Conservation (phyloP, 768 basidiomycete genomes). For the Mycena polygramma region DNA sequence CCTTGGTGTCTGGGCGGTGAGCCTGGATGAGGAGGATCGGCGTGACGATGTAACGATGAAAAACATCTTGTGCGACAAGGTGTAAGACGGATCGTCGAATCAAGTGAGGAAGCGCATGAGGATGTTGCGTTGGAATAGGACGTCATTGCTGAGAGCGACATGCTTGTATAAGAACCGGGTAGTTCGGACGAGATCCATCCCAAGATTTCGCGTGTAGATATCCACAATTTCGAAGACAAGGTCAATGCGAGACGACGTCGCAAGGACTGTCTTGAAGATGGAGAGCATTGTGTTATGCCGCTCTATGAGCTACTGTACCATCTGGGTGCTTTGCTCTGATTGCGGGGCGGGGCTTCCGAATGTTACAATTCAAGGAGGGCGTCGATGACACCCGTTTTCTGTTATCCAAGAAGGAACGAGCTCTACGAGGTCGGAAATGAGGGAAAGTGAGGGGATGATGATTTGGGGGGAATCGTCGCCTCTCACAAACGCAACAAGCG, state of each 20-base stretch:
- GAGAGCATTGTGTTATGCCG: constrained; percentile 76
- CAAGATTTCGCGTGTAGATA: constrained; percentile 82
- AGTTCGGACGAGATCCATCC: constrained; percentile 83
- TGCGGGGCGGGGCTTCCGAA: constrained; percentile 60
- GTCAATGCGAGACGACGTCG: constrained; percentile 83
- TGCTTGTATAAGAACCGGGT: constrained; percentile 90
- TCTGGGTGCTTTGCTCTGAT: constrained; percentile 56
- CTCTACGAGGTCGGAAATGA: constrained; percentile 82
- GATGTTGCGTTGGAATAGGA: constrained; percentile 83
- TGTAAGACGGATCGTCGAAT: constrained; percentile 75
- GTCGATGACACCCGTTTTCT: constrained; percentile 76
- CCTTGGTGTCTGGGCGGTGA: constrained; percentile 61
- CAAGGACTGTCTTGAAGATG: constrained; percentile 82
- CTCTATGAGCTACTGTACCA: constrained; percentile 65
- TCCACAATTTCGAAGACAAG: constrained; percentile 90
- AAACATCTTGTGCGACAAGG: constrained; percentile 83
- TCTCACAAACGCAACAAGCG: constrained; percentile 66
- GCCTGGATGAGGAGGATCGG: constrained; percentile 89
- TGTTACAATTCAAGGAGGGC: constrained; percentile 83
- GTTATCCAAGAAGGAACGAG: constrained; percentile 79
- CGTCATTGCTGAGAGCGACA: constrained; percentile 79
- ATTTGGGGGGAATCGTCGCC: constrained; percentile 64
- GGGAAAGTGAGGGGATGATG: constrained; percentile 78
- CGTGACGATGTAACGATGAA: constrained; percentile 89
- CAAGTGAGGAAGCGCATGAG: constrained; percentile 88